Evolutionary conservation across 2,329 filamentous ascomycete species (phyloP), one percentile per base, ranked within the genome.

Genomic region (Scedosporium dehoogii): DNA sequence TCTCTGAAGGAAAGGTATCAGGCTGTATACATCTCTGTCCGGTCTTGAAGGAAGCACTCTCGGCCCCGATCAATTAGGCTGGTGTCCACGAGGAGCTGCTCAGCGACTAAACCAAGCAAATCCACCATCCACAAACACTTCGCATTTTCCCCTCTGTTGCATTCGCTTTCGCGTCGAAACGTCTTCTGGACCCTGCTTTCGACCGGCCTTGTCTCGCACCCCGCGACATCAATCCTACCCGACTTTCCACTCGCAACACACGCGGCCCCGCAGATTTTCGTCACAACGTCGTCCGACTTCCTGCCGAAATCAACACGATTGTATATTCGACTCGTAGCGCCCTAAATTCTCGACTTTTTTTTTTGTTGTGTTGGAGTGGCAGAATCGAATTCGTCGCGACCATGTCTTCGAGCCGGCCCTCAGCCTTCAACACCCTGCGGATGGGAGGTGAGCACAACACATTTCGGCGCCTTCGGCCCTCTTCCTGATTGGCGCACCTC

Each of bases 341-440:
- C 42, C 44, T 10, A 6, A 38, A 25, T 6, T 51, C 6, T 46
- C 59, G 16, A 53, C 33, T 38, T 29, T 18, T 38, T 38, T 29
- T 18, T 38, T 42, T 27, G 9, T 33, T 38, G 51, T 53, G 10
- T 38, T 38, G 21, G 42, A 60, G 59, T 55, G 38, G 46, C 21
- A 51, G 59, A 25, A 61, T 14, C 46, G 38, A 56, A 51, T 55
- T 21, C 41, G 18, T 27, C 23, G 48, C 29, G n/a, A 44, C 33
- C 48, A 96, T 96, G 92, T 92, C 91, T 82, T 88, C 92, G 79
- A 94, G 88, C 81, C 85, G 92, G 82, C 90, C 92, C 76, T 89
- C 91, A 83, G 88, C 91, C 73, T 96, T 97, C 79, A 85, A 82
- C 73, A 84, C 79, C 71, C 75, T 97, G 81, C 90, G 93, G 81